Evolutionary conservation across 192 early-diverging fungal species (phyloP).

Genomic region (Gryganskiella cystojenkinii): DNA sequence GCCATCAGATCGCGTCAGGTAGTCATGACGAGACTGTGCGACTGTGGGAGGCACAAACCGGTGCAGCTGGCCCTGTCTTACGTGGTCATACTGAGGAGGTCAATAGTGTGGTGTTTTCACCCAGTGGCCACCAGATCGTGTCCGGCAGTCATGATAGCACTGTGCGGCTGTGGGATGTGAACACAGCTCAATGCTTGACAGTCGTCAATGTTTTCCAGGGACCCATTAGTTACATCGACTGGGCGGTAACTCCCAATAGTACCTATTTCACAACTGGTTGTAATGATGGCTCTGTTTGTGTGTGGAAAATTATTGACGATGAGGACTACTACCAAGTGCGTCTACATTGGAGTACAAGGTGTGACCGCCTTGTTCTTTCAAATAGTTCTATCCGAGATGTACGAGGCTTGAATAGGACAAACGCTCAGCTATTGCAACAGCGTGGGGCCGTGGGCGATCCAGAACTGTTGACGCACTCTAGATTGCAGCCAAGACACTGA

Average conservation of each 20-base stretch:
- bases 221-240: background rate
- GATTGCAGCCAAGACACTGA: no score
- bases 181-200: slow-evolving; percentile 2
- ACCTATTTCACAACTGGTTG: slow-evolving; percentile 1
- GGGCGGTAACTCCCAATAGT: background rate
- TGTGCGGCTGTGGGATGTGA: no score
- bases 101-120: no score
- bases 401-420: background rate
- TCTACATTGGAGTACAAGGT: background rate
- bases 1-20: no score
- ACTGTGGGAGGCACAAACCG: no score
- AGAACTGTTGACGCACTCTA: no score
- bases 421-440: background rate
- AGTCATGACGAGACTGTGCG: no score
- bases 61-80: no score
- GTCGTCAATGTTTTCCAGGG: background rate
- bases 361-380: background rate
- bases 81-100: no score
- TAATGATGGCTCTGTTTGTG: background rate
- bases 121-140: no score
- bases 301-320: background rate
- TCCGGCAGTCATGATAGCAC: no score
- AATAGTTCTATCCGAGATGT: background rate
- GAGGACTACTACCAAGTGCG: background rate
- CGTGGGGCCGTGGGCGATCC: background rate